Evolutionary conservation across 2,329 filamentous ascomycete species (phyloP).

Genomic region (Xylaria hypoxylon): DNA sequence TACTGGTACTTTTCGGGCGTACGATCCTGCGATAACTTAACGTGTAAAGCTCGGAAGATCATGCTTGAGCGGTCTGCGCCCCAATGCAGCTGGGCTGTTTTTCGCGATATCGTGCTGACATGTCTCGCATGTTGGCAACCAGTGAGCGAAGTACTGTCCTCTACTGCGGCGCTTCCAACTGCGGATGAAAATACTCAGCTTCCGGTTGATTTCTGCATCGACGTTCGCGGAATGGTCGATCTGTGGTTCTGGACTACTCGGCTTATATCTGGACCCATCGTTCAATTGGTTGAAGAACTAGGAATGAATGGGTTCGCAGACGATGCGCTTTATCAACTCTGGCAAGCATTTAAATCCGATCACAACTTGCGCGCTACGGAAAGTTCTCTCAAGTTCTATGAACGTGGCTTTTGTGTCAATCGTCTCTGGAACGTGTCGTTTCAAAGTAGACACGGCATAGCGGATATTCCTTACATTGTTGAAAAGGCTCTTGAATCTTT

Average conservation of each 20-base stretch:
- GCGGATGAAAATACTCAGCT: constrained; percentile 8
- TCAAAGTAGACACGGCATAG: constrained; percentile 28
- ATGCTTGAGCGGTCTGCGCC: constrained; percentile 25
- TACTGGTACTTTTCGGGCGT: constrained; percentile 30
- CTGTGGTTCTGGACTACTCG: constrained; percentile 27
- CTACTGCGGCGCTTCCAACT: too few relatives aligned
- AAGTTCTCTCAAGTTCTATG: constrained; percentile 27
- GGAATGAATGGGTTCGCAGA: constrained; percentile 15
- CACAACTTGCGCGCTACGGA: constrained; percentile 26
- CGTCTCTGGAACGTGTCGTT: constrained; percentile 33
- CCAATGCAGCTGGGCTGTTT: constrained; percentile 24
- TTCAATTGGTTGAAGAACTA: constrained; percentile 26
- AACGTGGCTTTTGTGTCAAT: constrained; percentile 31
- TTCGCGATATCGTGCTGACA: constrained; percentile 26
- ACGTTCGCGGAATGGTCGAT: constrained; percentile 29
- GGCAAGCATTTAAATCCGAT: constrained; percentile 21
- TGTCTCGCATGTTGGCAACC: constrained; percentile 30
- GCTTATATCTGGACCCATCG: constrained; percentile 17
- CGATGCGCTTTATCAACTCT: constrained; percentile 17
- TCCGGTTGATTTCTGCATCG: constrained; percentile 25
- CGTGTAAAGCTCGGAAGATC: constrained; percentile 23
- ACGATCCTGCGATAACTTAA: constrained; percentile 23
- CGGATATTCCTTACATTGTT: constrained; percentile 29
- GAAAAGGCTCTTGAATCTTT: constrained; percentile 26
- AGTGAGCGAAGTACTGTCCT: constrained; percentile 11